These are phyloP conservation scores for Termitomyces sp. DNA, from an alignment of 768 basidiomycete genomes.

Conservation along the genomic window DNA sequence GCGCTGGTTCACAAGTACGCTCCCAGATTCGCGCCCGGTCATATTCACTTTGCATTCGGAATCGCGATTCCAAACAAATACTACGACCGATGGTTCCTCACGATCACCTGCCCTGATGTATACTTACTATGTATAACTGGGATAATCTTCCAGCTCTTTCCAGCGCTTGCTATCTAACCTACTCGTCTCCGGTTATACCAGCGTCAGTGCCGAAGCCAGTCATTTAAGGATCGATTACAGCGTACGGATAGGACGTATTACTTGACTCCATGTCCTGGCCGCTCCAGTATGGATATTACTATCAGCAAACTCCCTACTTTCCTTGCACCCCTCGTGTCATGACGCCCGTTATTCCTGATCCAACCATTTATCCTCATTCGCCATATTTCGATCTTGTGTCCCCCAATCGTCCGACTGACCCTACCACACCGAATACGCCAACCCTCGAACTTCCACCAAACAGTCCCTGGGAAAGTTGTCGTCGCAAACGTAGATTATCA, in stretches of 20 bases:
- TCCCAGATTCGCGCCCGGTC: background rate
- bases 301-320: background rate
- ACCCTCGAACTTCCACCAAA: background rate
- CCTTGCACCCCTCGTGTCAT: background rate
- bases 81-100: background rate
- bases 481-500: background rate
- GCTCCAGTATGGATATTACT: background rate
- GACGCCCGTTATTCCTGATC: background rate
- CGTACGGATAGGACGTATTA: background rate
- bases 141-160: background rate
- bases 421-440: conserved; percentile 2
- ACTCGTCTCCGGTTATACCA: background rate
- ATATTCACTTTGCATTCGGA: background rate
- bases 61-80: background rate
- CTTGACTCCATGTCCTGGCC: background rate
- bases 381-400: background rate
- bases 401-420: background rate
- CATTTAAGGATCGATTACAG: background rate
- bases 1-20: background rate
- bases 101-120: background rate
- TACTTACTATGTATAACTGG: background rate
- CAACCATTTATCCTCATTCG: background rate
- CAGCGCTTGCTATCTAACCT: background rate
- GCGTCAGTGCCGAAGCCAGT: background rate
- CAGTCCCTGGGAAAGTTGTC: background rate